A percentile compares a stretch with the other conserved stretches of the same genome.
phyloP scores from a whole-genome alignment of 768 basidiomycete species.

The Lanmaoa rubissima region DNA sequence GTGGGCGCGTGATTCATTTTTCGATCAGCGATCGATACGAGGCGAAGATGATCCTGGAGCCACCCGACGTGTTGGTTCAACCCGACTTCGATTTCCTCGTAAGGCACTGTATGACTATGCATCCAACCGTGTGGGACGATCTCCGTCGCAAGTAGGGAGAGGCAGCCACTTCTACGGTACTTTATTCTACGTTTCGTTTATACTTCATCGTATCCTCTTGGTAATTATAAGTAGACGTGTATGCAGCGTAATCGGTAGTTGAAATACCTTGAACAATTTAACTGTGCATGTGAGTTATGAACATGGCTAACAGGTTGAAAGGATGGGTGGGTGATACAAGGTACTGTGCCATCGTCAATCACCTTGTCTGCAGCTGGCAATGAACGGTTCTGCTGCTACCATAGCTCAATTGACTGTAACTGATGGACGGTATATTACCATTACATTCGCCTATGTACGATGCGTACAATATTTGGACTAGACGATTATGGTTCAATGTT shows the following conservation, averaged over 20 bases:
- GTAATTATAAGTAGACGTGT: slow-evolving; percentile 14
- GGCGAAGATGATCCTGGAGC: slow-evolving; percentile 26
- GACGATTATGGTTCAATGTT: slow-evolving; percentile 15
- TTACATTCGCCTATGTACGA: not conserved
- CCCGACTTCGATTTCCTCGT: slow-evolving; percentile 42
- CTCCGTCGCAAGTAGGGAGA: slow-evolving; percentile 27
- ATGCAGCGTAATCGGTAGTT: slow-evolving; percentile 5
- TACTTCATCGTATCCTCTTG: slow-evolving; percentile 9
- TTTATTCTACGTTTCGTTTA: slow-evolving; percentile 13
- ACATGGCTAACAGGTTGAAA: not conserved
- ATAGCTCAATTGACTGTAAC: not conserved
- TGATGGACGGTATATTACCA: not conserved
- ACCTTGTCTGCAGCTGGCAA: not conserved
- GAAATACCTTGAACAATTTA: not conserved
- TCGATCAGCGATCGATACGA: slow-evolving; percentile 27
- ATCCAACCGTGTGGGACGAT: slow-evolving; percentile 49
- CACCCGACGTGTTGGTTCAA: slow-evolving; percentile 27
- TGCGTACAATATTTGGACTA: not conserved
- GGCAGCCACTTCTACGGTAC: not conserved
- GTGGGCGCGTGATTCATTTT: not conserved
- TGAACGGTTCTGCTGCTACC: not conserved
- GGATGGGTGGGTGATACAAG: not conserved
- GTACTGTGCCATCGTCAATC: not conserved
- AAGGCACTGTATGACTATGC: slow-evolving; percentile 47
- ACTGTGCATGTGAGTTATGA: not conserved